These are phyloP conservation scores for Pseudopithomyces maydicus DNA, from an alignment of 2,329 filamentous ascomycete species.

Conservation along the genomic window DNA sequence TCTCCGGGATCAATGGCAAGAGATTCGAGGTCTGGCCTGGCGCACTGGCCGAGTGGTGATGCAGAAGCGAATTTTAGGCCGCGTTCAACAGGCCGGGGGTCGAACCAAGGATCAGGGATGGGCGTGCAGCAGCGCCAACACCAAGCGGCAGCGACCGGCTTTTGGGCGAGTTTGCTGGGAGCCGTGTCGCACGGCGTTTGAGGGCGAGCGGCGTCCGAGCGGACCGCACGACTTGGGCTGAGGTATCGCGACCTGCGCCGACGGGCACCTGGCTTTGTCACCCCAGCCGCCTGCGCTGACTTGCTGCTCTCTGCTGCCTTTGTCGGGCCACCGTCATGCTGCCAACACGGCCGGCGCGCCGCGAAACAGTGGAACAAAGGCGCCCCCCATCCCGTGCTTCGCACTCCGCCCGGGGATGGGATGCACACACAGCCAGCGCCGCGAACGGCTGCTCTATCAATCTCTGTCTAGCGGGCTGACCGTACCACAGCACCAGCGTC, in stretches of 20 bases:
- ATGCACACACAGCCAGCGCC: background rate
- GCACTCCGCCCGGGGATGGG: constrained; percentile 1
- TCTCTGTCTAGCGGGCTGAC: too few species aligned
- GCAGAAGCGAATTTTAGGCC: constrained; percentile 34
- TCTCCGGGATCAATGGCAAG: constrained; percentile 31
- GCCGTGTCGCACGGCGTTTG: background rate
- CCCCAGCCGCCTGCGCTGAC: background rate
- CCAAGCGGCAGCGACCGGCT: constrained; percentile 39
- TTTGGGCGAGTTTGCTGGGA: constrained; percentile 3
- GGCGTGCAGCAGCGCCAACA: constrained; percentile 21
- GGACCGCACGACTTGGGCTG: background rate
- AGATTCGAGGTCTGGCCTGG: constrained; percentile 31
- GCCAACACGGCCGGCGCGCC: constrained; percentile 10
- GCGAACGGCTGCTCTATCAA: too few species aligned
- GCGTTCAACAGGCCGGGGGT: constrained; percentile 39
- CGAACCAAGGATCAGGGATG: constrained; percentile 28
- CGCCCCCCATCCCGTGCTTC: constrained; percentile 1
- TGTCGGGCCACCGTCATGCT: background rate
- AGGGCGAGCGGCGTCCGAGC: background rate
- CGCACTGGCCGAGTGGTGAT: constrained; percentile 21
- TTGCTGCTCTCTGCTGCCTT: background rate
- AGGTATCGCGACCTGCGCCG: background rate
- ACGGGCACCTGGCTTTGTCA: background rate
- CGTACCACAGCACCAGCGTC: too few species aligned
- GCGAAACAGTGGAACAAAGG: constrained; percentile 32